These are phyloP conservation scores for Isoetes taiwanensis DNA, from an alignment of 75 land plant species.

Conservation along the genomic window DNA sequence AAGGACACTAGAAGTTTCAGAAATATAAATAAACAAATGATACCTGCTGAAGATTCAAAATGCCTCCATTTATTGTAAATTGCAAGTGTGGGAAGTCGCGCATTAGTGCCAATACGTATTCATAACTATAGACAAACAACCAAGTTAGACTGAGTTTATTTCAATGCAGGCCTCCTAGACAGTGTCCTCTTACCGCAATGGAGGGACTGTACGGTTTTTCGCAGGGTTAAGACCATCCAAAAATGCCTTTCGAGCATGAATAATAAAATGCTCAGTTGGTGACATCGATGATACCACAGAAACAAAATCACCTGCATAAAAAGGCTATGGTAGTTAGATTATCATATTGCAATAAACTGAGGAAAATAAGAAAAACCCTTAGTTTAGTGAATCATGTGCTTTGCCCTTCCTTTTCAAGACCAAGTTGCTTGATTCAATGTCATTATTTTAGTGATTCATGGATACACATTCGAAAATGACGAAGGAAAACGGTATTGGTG, in stretches of 20 bases:
- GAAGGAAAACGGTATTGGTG: too few species aligned
- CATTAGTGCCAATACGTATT: conserved; percentile 43
- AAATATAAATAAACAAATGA: background rate
- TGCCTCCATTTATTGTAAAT: conserved; percentile 61
- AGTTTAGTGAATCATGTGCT: too few species aligned
- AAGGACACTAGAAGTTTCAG: background rate
- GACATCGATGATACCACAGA: conserved; percentile 64
- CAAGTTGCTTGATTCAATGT: too few species aligned
- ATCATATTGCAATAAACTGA: too few species aligned
- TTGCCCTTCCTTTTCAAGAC: too few species aligned
- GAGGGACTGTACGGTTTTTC: conserved; percentile 75
- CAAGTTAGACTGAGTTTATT: background rate
- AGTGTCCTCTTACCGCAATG: conserved; percentile 67
- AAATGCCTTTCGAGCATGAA: conserved; percentile 85
- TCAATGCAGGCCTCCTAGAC: too few species aligned
- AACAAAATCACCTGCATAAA: conserved; percentile 62
- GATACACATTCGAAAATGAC: too few species aligned
- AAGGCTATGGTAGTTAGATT: too few species aligned
- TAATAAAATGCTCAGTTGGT: conserved; percentile 79
- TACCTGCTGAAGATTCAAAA: conserved; percentile 34
- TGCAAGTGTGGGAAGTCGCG: conserved; percentile 48
- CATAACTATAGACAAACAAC: conserved; percentile 31
- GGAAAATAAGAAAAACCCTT: too few species aligned
- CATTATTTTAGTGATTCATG: too few species aligned
- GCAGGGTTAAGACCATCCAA: conserved; percentile 63